Conservation (phyloP, 1,284 basidiomycete genomes). For the Austroboletus novae-zelandiae region DNA sequence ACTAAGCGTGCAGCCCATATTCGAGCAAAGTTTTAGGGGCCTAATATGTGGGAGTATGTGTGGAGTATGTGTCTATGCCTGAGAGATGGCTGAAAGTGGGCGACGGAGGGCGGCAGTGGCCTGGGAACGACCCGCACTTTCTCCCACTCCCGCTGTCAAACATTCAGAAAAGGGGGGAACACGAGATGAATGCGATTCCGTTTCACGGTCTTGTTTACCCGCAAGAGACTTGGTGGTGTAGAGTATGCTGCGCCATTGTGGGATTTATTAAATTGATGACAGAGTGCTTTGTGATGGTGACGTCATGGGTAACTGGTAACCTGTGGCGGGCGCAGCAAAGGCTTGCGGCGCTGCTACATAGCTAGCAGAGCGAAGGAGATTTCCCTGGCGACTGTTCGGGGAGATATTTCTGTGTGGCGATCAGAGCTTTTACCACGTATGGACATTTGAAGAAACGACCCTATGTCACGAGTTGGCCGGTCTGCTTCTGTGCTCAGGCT, state of each 20-base stretch:
- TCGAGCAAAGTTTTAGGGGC: too few relatives aligned
- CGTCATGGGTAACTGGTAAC: background rate
- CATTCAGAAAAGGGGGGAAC: background rate
- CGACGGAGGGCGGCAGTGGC: background rate
- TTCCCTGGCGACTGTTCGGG: background rate
- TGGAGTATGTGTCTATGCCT: too few relatives aligned
- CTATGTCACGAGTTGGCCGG: slow-evolving; percentile 14
- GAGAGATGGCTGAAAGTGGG: background rate
- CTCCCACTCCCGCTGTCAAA: background rate
- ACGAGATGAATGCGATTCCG: background rate
- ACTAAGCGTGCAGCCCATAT: too few relatives aligned
- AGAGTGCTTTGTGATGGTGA: background rate
- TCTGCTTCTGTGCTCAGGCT: background rate
- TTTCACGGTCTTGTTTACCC: too few relatives aligned
- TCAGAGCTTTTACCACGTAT: background rate
- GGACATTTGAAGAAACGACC: slow-evolving; percentile 21
- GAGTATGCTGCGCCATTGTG: too few relatives aligned
- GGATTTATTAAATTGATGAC: too few relatives aligned
- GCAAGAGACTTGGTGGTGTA: too few relatives aligned
- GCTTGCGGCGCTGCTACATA: too few relatives aligned
- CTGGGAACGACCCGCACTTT: slow-evolving; percentile 9
- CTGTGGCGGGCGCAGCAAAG: background rate
- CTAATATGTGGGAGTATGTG: too few relatives aligned
- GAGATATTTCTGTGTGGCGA: background rate
- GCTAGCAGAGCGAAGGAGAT: too few relatives aligned